Evolutionary conservation across 148 eudicot species (phyloP), one percentile per base, ranked within the genome.

Genomic region (Camellia lanceoleosa): DNA sequence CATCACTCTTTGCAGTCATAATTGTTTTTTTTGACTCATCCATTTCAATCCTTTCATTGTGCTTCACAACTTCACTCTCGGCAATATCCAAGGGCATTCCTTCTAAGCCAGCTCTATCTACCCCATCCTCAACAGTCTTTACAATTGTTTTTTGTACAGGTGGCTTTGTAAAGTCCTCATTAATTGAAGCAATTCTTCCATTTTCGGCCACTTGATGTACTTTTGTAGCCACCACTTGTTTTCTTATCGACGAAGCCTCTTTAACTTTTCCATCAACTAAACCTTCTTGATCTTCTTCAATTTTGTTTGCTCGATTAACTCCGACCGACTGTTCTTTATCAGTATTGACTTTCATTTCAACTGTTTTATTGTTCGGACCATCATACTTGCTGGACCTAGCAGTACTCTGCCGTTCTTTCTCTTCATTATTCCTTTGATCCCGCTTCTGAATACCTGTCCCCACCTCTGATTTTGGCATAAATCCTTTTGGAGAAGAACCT

Each of bases 401-500:
- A 79, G 80, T 76, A 73, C 44, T 68, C 4, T 83, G 64, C 81
- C 78, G 80, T 68, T 78, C 87, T 78, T 79, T 82, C 52, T 88
- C 90, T 77, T 82, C 86, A 41, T 77, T 77, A 44, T 64, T 86
- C 62, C 78, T 89, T 80, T 80, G 86, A 80, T 84, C 89, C 82
- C 55, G 80, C 83, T 86, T 95, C 51, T 72, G 86, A 8, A 69
- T 85, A 74, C 89, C 78, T 41, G 84, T 73, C 79, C 88, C 90
- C 38, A 72, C 84, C 5, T 86, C 92, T 46, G 87, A 73, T 87
- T 89, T 89, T 42, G 92, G 97, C 73, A 80, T 68, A 87, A 92
- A 90, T 42, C 93, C 92, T 84, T 92, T 92, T 3, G 92, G 86
- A 69, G 86, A 47, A 63, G 92, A 80, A 67, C 84, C 88, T 86